Conservation (phyloP, 345 rosid genomes). For the Punica granatum region DNA sequence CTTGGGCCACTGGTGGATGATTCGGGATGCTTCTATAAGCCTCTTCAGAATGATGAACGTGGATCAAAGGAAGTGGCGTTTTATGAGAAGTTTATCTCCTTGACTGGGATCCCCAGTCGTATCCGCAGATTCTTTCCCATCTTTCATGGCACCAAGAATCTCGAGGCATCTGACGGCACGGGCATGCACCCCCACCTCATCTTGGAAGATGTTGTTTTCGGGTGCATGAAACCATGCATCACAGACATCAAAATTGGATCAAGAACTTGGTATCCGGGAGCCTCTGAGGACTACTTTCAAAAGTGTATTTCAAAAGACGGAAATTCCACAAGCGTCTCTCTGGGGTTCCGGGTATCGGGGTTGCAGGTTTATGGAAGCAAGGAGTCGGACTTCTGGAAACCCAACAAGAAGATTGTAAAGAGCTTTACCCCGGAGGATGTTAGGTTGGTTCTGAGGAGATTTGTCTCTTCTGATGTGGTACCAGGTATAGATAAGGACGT, state of each 20-base stretch:
- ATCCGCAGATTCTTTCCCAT: conserved; percentile 63
- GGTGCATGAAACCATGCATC: conserved; percentile 41
- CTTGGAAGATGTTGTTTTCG: conserved; percentile 49
- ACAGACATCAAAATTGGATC: conserved; percentile 91
- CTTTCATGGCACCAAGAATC: conserved; percentile 56
- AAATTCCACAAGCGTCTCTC: conserved; percentile 32
- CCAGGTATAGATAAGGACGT: conserved; percentile 13
- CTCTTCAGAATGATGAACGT: conserved; percentile 62
- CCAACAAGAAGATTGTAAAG: conserved; percentile 42
- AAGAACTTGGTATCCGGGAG: conserved; percentile 90
- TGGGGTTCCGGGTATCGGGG: conserved; percentile 85
- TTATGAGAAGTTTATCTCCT: conserved; percentile 54
- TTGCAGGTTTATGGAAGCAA: conserved; percentile 39
- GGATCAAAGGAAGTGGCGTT: conserved; percentile 68
- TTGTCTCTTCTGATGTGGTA: conserved; percentile 60
- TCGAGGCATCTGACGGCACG: conserved; percentile 81
- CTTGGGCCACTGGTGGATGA: conserved; percentile 82
- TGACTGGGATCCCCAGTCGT: conserved; percentile 50
- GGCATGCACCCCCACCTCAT: conserved; percentile 55
- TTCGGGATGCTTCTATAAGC: conserved; percentile 85
- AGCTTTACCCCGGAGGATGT: conserved; percentile 41
- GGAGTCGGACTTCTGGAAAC: conserved; percentile 57
- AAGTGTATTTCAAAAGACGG: conserved; percentile 62
- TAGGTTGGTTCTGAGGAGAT: conserved; percentile 50
- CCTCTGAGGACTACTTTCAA: conserved; percentile 58